Conservation (phyloP, 768 basidiomycete genomes). For the Lactifluus subvellereus region DNA sequence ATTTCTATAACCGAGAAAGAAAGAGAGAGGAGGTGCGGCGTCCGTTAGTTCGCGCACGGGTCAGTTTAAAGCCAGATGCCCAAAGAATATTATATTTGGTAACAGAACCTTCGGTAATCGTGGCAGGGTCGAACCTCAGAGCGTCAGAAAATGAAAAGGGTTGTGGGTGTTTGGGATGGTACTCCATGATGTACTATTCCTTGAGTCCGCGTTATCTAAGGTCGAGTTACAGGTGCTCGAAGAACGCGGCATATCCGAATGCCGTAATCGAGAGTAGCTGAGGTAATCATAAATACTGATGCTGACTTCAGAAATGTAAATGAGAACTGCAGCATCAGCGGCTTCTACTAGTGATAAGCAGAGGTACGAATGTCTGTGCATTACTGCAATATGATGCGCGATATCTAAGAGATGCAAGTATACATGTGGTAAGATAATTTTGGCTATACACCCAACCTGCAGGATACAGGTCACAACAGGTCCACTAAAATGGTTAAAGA, state of each 20-base stretch:
- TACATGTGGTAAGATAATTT: slow-evolving; percentile 11
- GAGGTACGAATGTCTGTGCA: slow-evolving; percentile 2
- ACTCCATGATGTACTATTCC: slow-evolving; percentile 45
- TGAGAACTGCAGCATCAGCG: neutral
- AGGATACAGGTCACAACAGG: neutral
- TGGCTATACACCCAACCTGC: slow-evolving; percentile 17
- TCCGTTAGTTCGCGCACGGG: neutral
- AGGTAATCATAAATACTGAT: neutral
- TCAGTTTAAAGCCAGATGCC: neutral
- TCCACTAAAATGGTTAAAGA: neutral
- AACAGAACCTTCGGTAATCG: slow-evolving; percentile 62
- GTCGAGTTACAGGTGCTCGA: neutral
- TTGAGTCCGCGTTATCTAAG: neutral
- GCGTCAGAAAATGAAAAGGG: slow-evolving; percentile 72
- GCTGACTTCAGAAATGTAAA: neutral
- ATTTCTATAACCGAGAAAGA: slow-evolving; percentile 50
- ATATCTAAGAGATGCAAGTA: slow-evolving; percentile 8
- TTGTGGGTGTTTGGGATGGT: slow-evolving; percentile 59
- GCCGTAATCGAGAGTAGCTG: neutral
- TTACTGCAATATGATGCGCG: neutral
- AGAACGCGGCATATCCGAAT: neutral
- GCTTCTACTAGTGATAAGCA: neutral
- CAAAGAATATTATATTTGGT: neutral
- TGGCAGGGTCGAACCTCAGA: slow-evolving; percentile 52
- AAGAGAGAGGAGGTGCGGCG: neutral